Conservation (phyloP, 768 basidiomycete genomes). For the Leccinellum luteum region DNA sequence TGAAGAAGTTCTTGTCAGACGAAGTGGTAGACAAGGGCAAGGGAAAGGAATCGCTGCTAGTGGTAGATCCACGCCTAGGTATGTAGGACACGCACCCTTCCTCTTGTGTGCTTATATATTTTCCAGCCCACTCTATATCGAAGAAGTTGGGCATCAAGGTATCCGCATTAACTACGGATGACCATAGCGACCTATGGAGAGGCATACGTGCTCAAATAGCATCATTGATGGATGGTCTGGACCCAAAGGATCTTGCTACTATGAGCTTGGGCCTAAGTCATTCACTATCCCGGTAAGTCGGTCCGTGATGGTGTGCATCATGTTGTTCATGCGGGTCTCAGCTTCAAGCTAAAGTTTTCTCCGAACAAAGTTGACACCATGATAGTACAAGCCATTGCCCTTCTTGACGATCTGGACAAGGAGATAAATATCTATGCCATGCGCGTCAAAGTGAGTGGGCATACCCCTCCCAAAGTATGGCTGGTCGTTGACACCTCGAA, state of each 20-base stretch:
- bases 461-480: neutral
- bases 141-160: constrained; percentile 95
- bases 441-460: constrained; percentile 82
- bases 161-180: constrained; percentile 51
- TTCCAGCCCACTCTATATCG: constrained; percentile 74
- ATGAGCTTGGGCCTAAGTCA: constrained; percentile 98
- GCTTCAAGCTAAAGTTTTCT: constrained; percentile 99
- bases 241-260: constrained; percentile 91
- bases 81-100: constrained; percentile 27
- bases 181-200: constrained; percentile 83
- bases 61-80: constrained; percentile 92
- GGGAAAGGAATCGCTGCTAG: constrained; percentile 78
- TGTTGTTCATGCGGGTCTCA: constrained; percentile 30
- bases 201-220: constrained; percentile 91
- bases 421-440: constrained; percentile 99
- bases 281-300: constrained; percentile 81
- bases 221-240: constrained; percentile 82
- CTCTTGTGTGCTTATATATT: constrained; percentile 5
- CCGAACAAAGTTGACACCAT: constrained; percentile 99
- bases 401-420: constrained; percentile 98
- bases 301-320: neutral
- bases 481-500: constrained; percentile 30
- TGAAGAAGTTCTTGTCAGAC: constrained; percentile 91
- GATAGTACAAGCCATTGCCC: constrained; percentile 97
- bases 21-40: constrained; percentile 88